Evolutionary conservation across 495 filamentous ascomycete species (phyloP), one percentile per base, ranked within the genome.

Genomic region (Darksidea phi): DNA sequence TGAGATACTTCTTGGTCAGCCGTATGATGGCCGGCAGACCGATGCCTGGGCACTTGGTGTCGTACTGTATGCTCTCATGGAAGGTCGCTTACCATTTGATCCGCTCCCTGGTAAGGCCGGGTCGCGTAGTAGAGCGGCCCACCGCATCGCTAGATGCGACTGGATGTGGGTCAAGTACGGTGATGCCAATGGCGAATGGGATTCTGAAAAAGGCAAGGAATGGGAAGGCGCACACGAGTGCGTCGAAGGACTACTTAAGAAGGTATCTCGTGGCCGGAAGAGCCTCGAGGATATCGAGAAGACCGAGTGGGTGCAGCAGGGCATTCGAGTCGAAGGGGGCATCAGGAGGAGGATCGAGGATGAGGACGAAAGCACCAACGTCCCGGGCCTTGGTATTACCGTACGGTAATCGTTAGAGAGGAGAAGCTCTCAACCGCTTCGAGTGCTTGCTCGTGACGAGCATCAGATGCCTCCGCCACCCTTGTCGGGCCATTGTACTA

Each of bases 21-120:
- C 90, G 5, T 98, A 98, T 70, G 94, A 98, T 71, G 94, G 95
- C 34, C 91, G 95, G 18, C 80, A 84, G 6, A 93, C 89, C 2
- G 94, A 98, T 68, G 91, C 91, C 18, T 98, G 94, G 94, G 92
- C 93, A 0, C 80, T 97, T 5, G 94, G 94, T 48, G 94, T 98
- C 2, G 75, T 96, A 8, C 82, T 97, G 0, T 98, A 97, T 70
- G 90, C 95, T 8, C 84, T 97, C 20, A 86, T 98, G 76, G 94
- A 98, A 75, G 87, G 86, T 21, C 82, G 93, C 45, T 76, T 98
- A 37, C 95, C 94, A 0, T 98, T 98, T 61, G 94, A 98, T 72
- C 89, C 89, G 6, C 77, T 84, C 1, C 89, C 93, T 0, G 85
- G 85, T 11, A 86, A 86, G 41, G 79, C 82, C 38, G 88, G 90